Conservation (phyloP, 148 eudicot species). For the Pouteria glomerata region DNA sequence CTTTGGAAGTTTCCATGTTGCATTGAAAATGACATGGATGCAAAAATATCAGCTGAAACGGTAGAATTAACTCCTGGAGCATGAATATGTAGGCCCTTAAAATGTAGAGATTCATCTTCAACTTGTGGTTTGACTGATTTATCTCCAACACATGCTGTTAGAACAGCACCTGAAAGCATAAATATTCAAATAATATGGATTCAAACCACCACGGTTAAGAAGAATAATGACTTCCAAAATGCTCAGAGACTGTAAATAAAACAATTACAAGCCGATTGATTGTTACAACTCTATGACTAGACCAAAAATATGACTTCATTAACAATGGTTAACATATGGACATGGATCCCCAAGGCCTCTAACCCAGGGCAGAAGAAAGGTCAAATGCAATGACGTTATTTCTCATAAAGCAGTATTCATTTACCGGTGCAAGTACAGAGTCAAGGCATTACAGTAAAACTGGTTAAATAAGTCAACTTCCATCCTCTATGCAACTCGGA, state of each 20-base stretch:
- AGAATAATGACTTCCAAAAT: neutral
- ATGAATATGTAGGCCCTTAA: slow-evolving; percentile 35
- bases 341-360: neutral
- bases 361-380: neutral
- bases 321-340: neutral
- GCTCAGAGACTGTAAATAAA: neutral
- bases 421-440: too few relatives aligned
- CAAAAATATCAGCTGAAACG: slow-evolving; percentile 57
- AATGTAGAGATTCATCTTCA: slow-evolving; percentile 32
- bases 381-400: too few relatives aligned
- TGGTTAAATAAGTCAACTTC: too few relatives aligned
- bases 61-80: slow-evolving; percentile 46
- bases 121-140: slow-evolving; percentile 36
- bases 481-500: too few relatives aligned
- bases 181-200: neutral
- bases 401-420: too few relatives aligned
- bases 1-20: slow-evolving; percentile 89
- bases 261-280: neutral
- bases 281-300: neutral
- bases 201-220: neutral
- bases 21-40: slow-evolving; percentile 55
- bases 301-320: neutral
- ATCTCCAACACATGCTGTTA: slow-evolving; percentile 57
- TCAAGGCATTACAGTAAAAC: too few relatives aligned
- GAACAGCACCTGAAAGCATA: slow-evolving; percentile 50